Conservation (phyloP, 1,139 yeast species). For the Blastobotrys petasosporus region DNA sequence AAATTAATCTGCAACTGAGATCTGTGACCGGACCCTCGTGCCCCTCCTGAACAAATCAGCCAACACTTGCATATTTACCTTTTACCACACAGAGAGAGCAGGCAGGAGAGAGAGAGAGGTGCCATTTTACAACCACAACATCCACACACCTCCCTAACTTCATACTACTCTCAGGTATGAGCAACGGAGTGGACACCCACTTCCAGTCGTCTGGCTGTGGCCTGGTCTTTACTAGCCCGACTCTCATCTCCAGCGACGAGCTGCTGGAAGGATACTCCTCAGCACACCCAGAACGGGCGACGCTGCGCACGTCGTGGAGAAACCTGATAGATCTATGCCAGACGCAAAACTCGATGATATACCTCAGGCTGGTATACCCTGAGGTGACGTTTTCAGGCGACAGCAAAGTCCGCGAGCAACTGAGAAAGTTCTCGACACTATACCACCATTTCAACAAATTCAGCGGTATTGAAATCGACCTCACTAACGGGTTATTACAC, state of each 20-base stretch:
- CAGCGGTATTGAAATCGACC: slow-evolving; percentile 15
- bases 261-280: slow-evolving; percentile 9
- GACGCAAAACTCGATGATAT: slow-evolving; percentile 10
- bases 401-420: slow-evolving; percentile 7
- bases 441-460: slow-evolving; percentile 9
- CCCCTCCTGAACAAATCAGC: too few relatives aligned
- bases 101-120: too few relatives aligned
- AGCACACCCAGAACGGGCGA: slow-evolving; percentile 5
- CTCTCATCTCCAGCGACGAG: slow-evolving; percentile 14
- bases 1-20: too few relatives aligned
- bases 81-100: too few relatives aligned
- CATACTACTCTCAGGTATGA: not conserved
- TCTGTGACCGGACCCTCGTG: too few relatives aligned
- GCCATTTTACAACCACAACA: too few relatives aligned
- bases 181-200: slow-evolving; percentile 8
- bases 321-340: slow-evolving; percentile 13
- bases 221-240: slow-evolving; percentile 12
- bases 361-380: slow-evolving; percentile 13
- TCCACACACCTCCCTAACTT: too few relatives aligned
- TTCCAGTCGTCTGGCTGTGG: slow-evolving; percentile 9
- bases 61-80: too few relatives aligned
- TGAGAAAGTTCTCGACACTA: slow-evolving; percentile 8
- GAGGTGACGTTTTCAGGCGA: slow-evolving; percentile 11
- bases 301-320: slow-evolving; percentile 11
- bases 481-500: slow-evolving; percentile 13